Evolutionary conservation across 352 stramenopile species (phyloP).

Genomic region (Phytopythium delawarense): DNA sequence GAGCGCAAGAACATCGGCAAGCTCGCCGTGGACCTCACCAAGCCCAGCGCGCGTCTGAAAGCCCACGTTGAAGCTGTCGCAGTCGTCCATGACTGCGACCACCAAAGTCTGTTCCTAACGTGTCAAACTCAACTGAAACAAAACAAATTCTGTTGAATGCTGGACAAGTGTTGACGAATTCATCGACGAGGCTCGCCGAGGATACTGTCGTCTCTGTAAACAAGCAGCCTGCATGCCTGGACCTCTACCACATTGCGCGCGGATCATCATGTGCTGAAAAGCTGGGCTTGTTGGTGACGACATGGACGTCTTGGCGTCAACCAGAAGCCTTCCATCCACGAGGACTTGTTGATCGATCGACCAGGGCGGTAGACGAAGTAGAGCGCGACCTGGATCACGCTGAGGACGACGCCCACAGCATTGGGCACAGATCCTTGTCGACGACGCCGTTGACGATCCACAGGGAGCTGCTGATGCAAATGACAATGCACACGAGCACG

Average conservation of each 20-base stretch:
- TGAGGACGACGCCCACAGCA: conserved; percentile 25
- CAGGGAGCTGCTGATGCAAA: conserved; percentile 41
- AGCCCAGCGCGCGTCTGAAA: conserved; percentile 3
- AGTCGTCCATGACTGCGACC: neutral
- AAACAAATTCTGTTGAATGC: neutral
- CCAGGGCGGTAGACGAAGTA: conserved; percentile 35
- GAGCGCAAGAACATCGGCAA: conserved; percentile 79
- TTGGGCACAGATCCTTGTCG: conserved; percentile 37
- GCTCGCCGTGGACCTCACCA: conserved; percentile 47
- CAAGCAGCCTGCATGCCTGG: no score
- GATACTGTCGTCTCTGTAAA: no score
- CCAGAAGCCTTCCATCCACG: neutral
- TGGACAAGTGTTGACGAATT: no score
- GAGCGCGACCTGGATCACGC: conserved; percentile 35
- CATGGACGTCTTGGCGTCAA: neutral
- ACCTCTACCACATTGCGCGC: no score
- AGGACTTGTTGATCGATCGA: neutral
- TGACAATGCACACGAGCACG: conserved; percentile 37
- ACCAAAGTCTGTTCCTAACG: neutral
- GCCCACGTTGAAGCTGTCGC: neutral
- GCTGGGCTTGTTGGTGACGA: neutral
- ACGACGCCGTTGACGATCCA: conserved; percentile 48
- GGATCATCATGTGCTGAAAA: no score
- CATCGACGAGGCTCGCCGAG: no score
- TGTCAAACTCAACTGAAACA: neutral